These are phyloP conservation scores for Beauveria pseudobassiana DNA, from an alignment of 2,329 filamentous ascomycete genomes.

Conservation along the genomic window DNA sequence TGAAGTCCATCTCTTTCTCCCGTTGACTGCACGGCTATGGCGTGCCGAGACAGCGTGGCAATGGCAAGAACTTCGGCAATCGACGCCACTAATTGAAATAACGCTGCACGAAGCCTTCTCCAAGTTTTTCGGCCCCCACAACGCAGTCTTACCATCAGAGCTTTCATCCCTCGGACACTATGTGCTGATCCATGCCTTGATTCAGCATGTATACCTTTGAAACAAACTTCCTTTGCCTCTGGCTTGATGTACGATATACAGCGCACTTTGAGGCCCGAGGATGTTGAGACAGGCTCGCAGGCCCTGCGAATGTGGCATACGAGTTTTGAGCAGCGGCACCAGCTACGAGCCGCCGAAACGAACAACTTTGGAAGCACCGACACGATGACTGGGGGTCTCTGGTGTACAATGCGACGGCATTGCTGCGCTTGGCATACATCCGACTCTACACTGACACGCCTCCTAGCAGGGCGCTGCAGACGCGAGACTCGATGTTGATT, in stretches of 20 bases:
- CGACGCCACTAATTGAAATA: conserved; percentile 42
- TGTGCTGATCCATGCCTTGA: conserved; percentile 61
- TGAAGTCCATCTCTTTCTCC: conserved; percentile 48
- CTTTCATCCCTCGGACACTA: conserved; percentile 61
- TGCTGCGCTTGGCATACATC: conserved; percentile 55
- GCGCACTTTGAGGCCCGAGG: conserved; percentile 43
- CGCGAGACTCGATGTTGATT: conserved; percentile 54
- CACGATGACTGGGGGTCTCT: conserved; percentile 50
- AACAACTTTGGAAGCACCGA: conserved; percentile 40
- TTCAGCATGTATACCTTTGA: conserved; percentile 67
- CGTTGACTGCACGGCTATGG: conserved; percentile 49
- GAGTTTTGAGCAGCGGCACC: conserved; percentile 49
- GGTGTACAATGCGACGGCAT: conserved; percentile 58
- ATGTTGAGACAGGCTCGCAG: conserved; percentile 49
- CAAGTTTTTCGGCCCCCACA: conserved; percentile 44
- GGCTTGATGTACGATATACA: conserved; percentile 42
- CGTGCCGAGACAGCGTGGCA: conserved; percentile 50
- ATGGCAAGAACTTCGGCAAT: conserved; percentile 50
- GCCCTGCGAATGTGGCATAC: conserved; percentile 51
- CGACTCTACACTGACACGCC: conserved; percentile 59
- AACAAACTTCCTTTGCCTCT: conserved; percentile 50
- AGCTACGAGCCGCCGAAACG: conserved; percentile 41
- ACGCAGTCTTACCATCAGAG: conserved; percentile 39
- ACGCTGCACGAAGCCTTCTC: conserved; percentile 51
- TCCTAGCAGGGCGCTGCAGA: conserved; percentile 55